phyloP scores from a whole-genome alignment of 371 early-diverging fungal genomes.

The Mortierella sp. region DNA sequence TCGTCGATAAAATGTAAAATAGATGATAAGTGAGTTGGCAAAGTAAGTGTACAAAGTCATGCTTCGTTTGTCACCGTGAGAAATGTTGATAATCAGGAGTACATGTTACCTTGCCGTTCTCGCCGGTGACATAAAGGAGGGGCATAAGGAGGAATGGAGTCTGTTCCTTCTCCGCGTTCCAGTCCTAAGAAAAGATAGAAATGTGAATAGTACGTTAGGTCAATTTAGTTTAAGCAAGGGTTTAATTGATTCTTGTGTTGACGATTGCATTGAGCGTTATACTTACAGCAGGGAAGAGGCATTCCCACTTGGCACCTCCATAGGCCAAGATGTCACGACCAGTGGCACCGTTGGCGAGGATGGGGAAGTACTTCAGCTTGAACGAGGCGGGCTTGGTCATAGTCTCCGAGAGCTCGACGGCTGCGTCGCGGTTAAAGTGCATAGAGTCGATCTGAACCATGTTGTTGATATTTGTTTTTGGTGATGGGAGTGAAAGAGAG shows the following conservation, averaged over 20 bases:
- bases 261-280: neutral
- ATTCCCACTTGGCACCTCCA: conserved; percentile 26
- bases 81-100: too few relatives aligned
- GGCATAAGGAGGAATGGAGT: conserved; percentile 40
- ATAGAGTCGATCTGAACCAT: conserved; percentile 16
- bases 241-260: neutral
- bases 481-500: neutral
- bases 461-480: neutral
- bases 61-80: too few relatives aligned
- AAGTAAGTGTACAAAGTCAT: too few relatives aligned
- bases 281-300: conserved; percentile 19
- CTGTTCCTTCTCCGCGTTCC: conserved; percentile 19
- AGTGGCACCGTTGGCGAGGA: conserved; percentile 16
- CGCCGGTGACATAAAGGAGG: conserved; percentile 18
- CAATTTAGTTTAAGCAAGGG: too few relatives aligned
- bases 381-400: conserved; percentile 27
- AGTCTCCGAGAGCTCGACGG: conserved; percentile 14
- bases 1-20: neutral
- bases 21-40: neutral
- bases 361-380: conserved; percentile 29
- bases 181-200: conserved; percentile 8
- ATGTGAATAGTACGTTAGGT: too few relatives aligned
- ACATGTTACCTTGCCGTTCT: conserved; percentile 41
- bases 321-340: conserved; percentile 29
- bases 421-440: conserved; percentile 14